Conservation (phyloP, 176 grass and related monocot species). For the Musa troglodytarum region DNA sequence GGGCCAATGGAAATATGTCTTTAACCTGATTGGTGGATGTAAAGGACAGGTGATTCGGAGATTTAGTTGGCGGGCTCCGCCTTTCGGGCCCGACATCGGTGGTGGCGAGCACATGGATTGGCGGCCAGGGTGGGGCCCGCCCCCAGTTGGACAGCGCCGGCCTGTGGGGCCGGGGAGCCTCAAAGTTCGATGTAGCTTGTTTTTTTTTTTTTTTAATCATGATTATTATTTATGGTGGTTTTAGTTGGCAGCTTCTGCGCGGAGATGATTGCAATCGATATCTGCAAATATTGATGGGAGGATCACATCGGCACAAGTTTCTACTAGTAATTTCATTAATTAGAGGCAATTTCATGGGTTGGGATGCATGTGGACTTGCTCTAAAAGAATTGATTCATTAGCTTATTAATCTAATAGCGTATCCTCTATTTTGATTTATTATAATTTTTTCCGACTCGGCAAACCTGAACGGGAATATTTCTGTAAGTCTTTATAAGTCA, state of each 20-base stretch:
- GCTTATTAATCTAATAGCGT: no score
- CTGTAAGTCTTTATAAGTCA: no score
- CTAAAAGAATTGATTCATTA: no score
- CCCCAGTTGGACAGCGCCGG: neutral
- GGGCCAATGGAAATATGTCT: neutral
- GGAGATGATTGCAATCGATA: neutral
- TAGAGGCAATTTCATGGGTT: neutral
- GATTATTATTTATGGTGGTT: neutral
- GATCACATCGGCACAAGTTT: neutral
- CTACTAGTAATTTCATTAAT: neutral
- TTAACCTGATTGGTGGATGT: neutral
- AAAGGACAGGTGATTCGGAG: neutral
- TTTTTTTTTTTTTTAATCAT: no score
- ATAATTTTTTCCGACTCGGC: no score
- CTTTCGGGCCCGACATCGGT: neutral
- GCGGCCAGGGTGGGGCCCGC: neutral
- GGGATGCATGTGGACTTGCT: neutral
- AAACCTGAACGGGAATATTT: no score
- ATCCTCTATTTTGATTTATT: no score
- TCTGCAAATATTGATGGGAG: neutral
- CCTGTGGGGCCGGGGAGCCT: neutral
- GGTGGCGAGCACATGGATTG: conserved; percentile 11
- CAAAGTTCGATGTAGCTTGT: neutral
- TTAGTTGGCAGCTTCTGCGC: neutral
- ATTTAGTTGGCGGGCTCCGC: neutral